Evolutionary conservation across 345 rosid species (phyloP), one percentile per base, ranked within the genome.

Genomic region (Populus ilicifolia): DNA sequence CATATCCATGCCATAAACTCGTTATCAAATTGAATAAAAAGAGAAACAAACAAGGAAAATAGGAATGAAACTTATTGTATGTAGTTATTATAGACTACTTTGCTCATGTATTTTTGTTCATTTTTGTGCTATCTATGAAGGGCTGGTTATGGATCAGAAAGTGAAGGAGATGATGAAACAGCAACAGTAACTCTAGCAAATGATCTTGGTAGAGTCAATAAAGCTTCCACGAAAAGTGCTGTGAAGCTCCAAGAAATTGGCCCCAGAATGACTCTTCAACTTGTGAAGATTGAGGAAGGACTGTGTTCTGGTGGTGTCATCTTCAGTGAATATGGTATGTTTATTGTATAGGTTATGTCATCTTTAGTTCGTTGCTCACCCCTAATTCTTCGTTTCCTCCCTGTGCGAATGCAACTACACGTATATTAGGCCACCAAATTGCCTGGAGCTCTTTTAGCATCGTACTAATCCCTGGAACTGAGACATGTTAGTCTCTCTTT

Each of bases 131-230:
- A 69, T 35, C 41, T 69, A 76, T 71, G 29, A 85, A 94, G 98
- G 86, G 93, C 89, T 81, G 97, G 97, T 75, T 92, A 92, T 41
- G 99, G 95, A 77, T 92, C 97, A 80, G 99, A 94, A 87, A 96
- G 98, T 75, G 98, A 96, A 88, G 93, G 86, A 62, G 98, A 94
- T 74, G 97, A 91, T 72, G 99, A 96, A 82, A 97, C 97, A 8
- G 98, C 99, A 10, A 90, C 88, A 3, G 98, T 96, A 84, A 91
- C 94, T 69, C 75, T 94, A 84, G 77, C 86, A 18, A 87, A 90
- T 81, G 92, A 93, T 85, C 85, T 92, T 67, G 92, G 96, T 72
- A 82, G 98, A 81, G 93, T 87, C 54, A 94, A 91, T 69, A 85
- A 78, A 52, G 91, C 94, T 35, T 83, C 94, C 10, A 82, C 92